Base-by-base conservation (phyloP, 208 protist genomes). In the Wallacemonas sp. region DNA sequence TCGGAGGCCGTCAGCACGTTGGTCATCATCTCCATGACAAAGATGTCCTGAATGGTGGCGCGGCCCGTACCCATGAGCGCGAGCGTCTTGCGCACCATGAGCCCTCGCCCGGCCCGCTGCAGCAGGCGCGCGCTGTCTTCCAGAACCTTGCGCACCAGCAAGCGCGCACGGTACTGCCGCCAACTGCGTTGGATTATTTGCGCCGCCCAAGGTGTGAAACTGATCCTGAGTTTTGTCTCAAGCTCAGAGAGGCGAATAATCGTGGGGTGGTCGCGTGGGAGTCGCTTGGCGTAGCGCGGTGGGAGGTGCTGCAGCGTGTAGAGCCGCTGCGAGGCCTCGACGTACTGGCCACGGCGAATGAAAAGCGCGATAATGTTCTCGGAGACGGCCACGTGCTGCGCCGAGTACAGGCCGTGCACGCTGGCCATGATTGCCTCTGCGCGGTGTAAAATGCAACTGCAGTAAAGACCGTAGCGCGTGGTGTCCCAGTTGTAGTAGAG, bases 401-500 rank as follows among this genome's bases (percentile, higher is more conserved):
- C 69, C 1, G 83, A 81, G 38, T 72, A 81, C 1, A 68, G 32
- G 24, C 83, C 79, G 24, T 65, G 69, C 9, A 63, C 63, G 24
- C 65, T 74, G 30, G 63, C 30, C 69, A 77, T 78, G 36, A 81
- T 83, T 21, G 56, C 75, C 68, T 85, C 79, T 9, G 79, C 71
- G 47, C 70, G 77, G 24, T 80, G 76, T 19, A 89, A 65, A n/a
- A 89, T 69, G 66, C 76, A 85, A 47, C 57, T 71, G 47, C 76
- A 80, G 48, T 78, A 70, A 19, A 83, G 54, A 47, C 79, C 83
- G 56, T 71, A 85, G 46, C 65, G 66, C n/a, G 46, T 63, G 21
- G 61, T 70, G 46, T 85, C 71, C 76, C 79, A 85, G 44, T 65
- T 55, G 68, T 80, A 89, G 68, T 85, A 89, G 2, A 80, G 72